Conservation (phyloP, 2,329 filamentous ascomycete species). For the Fusarium oligoseptatum region DNA sequence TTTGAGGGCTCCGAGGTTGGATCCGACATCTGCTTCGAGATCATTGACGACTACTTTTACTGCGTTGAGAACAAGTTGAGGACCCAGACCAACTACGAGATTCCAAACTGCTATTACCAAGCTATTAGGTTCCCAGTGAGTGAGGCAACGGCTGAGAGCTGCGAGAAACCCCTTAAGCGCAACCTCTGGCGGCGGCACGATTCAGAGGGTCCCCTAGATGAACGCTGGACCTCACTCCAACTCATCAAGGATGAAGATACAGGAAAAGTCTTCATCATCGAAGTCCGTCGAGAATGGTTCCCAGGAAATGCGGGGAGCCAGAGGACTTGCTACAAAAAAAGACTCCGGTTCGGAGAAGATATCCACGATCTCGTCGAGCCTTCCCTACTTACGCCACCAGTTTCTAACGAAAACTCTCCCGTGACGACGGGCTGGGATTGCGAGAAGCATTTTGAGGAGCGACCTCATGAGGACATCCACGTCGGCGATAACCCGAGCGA, state of each 20-base stretch:
- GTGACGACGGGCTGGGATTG: slow-evolving; percentile 49
- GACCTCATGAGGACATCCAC: slow-evolving; percentile 55
- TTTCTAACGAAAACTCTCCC: slow-evolving; percentile 3
- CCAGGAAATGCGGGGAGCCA: slow-evolving; percentile 65
- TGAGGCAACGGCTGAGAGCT: slow-evolving; percentile 52
- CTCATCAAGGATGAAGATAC: slow-evolving; percentile 72
- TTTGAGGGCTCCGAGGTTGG: slow-evolving; percentile 76
- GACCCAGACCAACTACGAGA: slow-evolving; percentile 72
- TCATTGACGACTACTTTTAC: slow-evolving; percentile 76
- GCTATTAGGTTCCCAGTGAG: slow-evolving; percentile 73
- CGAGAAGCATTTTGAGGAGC: slow-evolving; percentile 46
- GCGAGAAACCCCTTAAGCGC: slow-evolving; percentile 57
- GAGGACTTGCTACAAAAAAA: slow-evolving; percentile 75
- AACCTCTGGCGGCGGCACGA: slow-evolving; percentile 75
- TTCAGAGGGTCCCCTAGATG: slow-evolving; percentile 78
- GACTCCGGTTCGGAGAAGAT: slow-evolving; percentile 59
- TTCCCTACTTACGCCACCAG: slow-evolving; percentile 13
- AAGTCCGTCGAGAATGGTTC: slow-evolving; percentile 78
- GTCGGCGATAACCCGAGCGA: slow-evolving; percentile 59
- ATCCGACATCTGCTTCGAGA: slow-evolving; percentile 78
- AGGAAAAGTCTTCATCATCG: slow-evolving; percentile 71
- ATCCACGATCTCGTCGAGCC: neutral
- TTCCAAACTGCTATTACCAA: slow-evolving; percentile 78
- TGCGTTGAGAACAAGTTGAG: slow-evolving; percentile 75
- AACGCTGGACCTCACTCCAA: slow-evolving; percentile 78